Evolutionary conservation across 768 basidiomycete species (phyloP), one percentile per base, ranked within the genome.

Genomic region (Termitomyces sp.): DNA sequence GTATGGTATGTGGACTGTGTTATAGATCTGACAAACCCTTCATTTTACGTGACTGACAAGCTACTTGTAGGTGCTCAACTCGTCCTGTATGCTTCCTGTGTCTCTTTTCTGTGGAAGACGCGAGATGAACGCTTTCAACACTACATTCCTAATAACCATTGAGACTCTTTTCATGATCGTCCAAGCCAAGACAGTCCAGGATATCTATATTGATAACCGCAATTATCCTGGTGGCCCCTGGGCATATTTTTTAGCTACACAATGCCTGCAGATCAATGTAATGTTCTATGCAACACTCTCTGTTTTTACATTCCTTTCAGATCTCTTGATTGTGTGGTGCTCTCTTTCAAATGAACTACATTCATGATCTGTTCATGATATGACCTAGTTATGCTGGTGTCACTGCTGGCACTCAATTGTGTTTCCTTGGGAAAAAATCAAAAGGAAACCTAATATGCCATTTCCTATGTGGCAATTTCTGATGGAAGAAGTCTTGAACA

Each of bases 181-280:
- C 31, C 54, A 43, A 32, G 40, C 54, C 38, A 42, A 17, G 10
- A 79, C 75, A 6, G 74, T 76, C 5, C 75, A 77, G 57, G 69
- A 57, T 45, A 34, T 76, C n/a, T 79, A 79, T 49, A 71, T 80
- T 52, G 74, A 77, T 65, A 77, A 80, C 57, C 70, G 76, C 34
- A 76, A 77, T 59, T 78, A 72, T 56, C 75, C 77, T 40, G 75
- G 71, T 29, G 79, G 80, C 4, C 80, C 80, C 15, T 80, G 80
- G 79, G 58, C 59, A 36, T 81, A 78, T 67, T 79, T 81, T 68
- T 68, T 80, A 29, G 72, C 65, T 36, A 76, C 78, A 0, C 79
- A 78, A 63, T 66, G 77, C 53, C 72, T 77, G 8, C 67, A 76
- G 0, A 72, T 79, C 60, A 78, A 81, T 54, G 77, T 77, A n/a